Evolutionary conservation across 106 monocot genomes (phyloP).

Genomic region (Chionographis japonica): DNA sequence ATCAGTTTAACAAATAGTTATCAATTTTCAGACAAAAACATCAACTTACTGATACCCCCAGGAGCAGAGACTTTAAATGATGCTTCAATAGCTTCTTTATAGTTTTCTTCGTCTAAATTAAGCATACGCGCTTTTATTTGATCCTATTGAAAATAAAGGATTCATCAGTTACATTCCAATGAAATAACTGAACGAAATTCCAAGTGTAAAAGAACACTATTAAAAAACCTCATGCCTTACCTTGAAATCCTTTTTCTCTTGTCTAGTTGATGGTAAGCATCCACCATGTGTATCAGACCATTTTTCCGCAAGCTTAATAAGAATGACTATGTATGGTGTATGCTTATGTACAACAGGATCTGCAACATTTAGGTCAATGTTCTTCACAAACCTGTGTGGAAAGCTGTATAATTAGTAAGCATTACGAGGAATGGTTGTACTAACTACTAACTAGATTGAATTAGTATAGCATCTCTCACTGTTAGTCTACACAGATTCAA

Average conservation of each 20-base stretch:
- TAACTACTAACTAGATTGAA: neutral
- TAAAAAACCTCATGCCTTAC: conserved; percentile 22
- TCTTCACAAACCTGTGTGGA: conserved; percentile 64
- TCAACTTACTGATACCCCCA: conserved; percentile 78
- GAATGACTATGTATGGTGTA: conserved; percentile 87
- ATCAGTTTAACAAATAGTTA: neutral
- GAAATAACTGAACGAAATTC: neutral
- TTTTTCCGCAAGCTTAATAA: conserved; percentile 81
- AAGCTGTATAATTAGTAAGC: conserved; percentile 7
- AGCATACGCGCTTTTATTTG: conserved; percentile 70
- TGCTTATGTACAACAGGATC: conserved; percentile 95
- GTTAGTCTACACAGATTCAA: too few species aligned
- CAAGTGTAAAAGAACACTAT: neutral
- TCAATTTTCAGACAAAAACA: conserved; percentile 2
- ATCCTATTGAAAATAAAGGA: conserved; percentile 39
- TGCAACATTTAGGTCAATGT: conserved; percentile 54
- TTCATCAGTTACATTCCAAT: conserved; percentile 3
- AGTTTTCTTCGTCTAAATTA: conserved; percentile 95
- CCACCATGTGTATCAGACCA: conserved; percentile 78
- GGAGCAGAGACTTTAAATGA: conserved; percentile 81
- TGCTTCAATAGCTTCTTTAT: conserved; percentile 91
- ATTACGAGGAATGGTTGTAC: neutral
- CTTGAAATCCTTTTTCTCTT: conserved; percentile 98
- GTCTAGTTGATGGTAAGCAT: conserved; percentile 73
- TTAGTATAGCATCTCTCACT: too few species aligned